Percentiles rank a stretch among this genome's conserved stretches.
Evolutionary conservation across 805 yeast species (phyloP).

Genomic region (Lipomyces chichibuensis): DNA sequence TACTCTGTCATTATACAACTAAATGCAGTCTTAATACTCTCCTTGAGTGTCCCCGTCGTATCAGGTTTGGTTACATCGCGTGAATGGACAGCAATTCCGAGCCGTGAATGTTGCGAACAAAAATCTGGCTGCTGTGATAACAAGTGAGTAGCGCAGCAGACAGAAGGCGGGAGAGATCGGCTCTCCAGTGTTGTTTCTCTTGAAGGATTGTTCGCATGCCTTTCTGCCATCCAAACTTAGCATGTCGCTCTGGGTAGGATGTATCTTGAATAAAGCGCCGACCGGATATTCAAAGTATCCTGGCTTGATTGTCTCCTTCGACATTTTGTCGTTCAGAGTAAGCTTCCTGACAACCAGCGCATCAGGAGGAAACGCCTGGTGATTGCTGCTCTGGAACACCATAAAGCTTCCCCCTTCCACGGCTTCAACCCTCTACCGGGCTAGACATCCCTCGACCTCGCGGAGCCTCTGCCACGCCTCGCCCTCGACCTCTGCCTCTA

Average conservation of each 20-base stretch:
- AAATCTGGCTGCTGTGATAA: neutral
- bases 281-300: neutral
- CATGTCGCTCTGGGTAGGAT: neutral
- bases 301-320: neutral
- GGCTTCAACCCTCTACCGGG: too few species aligned
- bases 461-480: too few species aligned
- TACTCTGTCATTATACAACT: too few species aligned
- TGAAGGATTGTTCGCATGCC: neutral
- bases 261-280: neutral
- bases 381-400: constrained; percentile 5
- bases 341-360: neutral
- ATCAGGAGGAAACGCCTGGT: constrained; percentile 1
- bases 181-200: neutral
- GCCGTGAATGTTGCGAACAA: neutral
- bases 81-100: too few species aligned
- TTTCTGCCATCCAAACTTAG: neutral
- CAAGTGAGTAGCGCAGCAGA: neutral
- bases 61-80: too few species aligned
- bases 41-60: too few species aligned
- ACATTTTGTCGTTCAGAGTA: neutral
- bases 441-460: too few species aligned
- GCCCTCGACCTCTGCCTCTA: too few species aligned
- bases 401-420: too few species aligned
- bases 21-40: too few species aligned
- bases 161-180: neutral